These are phyloP conservation scores for Tolypocladium tropicale DNA, from an alignment of 2,329 filamentous ascomycete species.

Conservation along the genomic window DNA sequence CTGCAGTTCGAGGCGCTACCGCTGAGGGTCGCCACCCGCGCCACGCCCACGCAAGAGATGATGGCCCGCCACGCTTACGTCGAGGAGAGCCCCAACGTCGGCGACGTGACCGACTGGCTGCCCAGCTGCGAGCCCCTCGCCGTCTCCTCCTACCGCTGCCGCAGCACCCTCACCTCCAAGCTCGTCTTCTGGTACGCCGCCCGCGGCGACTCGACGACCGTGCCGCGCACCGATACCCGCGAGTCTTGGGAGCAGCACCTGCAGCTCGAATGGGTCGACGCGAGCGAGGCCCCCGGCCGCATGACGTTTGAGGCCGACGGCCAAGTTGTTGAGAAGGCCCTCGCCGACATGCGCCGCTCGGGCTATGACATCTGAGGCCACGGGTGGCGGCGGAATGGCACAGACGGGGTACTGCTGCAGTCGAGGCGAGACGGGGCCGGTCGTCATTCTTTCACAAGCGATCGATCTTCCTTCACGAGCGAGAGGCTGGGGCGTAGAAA, in stretches of 20 bases:
- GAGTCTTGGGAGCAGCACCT: slow-evolving; percentile 18
- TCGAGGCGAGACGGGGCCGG: not conserved
- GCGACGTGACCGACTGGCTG: slow-evolving; percentile 16
- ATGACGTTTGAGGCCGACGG: slow-evolving; percentile 14
- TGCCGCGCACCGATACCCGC: slow-evolving; percentile 14
- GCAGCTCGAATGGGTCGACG: slow-evolving; percentile 14
- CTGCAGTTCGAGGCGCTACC: slow-evolving; percentile 25
- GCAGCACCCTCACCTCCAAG: slow-evolving; percentile 24
- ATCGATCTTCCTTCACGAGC: too few relatives aligned
- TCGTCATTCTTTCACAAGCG: not conserved
- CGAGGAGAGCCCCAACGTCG: not conserved
- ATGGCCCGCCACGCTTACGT: slow-evolving; percentile 5
- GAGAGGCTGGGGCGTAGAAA: not conserved
- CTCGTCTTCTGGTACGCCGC: slow-evolving; percentile 30
- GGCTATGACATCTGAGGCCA: slow-evolving; percentile 13
- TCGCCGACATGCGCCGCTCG: slow-evolving; percentile 14
- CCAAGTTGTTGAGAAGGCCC: slow-evolving; percentile 15
- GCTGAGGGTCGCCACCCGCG: slow-evolving; percentile 31
- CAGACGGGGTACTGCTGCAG: not conserved
- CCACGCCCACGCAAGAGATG: not conserved
- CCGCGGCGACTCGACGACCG: slow-evolving; percentile 15
- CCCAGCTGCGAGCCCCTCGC: slow-evolving; percentile 25
- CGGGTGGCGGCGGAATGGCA: not conserved
- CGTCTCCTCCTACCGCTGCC: slow-evolving; percentile 24
- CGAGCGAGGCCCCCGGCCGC: slow-evolving; percentile 8